Percentiles rank a stretch among this genome's conserved stretches.
Conservation (phyloP, 331 rosid genomes). For the Phaseolus coccineus region DNA sequence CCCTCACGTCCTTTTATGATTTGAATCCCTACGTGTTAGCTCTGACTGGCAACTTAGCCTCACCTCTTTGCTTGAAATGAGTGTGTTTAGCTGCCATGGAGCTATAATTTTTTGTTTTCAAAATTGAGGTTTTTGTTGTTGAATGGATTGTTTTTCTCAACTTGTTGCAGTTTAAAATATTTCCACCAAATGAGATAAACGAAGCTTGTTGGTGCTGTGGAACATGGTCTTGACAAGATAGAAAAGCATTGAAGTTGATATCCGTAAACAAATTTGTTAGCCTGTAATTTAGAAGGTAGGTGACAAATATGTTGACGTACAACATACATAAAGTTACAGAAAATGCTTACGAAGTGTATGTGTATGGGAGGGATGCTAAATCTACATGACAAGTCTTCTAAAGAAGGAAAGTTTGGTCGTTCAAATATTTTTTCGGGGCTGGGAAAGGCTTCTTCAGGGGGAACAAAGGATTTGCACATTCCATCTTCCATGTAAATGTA, state of each 20-base stretch:
- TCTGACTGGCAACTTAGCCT: neutral
- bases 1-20: neutral
- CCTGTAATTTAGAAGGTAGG: constrained; percentile 37
- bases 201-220: constrained; percentile 44
- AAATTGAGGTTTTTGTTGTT: neutral
- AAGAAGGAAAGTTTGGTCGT: neutral
- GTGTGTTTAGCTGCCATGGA: neutral
- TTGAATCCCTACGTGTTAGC: neutral
- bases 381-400: constrained; percentile 8
- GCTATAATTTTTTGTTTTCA: neutral
- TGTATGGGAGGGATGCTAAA: neutral
- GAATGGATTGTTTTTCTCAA: neutral
- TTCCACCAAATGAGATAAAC: constrained; percentile 59
- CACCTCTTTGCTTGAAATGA: neutral
- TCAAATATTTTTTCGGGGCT: neutral
- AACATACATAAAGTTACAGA: constrained; percentile 22
- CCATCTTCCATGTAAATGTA: neutral
- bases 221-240: constrained; percentile 45
- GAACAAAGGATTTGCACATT: neutral
- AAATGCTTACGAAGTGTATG: neutral
- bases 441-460: neutral
- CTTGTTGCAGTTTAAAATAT: constrained; percentile 61
- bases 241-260: constrained; percentile 43
- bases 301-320: constrained; percentile 29
- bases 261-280: constrained; percentile 34